Base-by-base conservation (phyloP, 148 eudicot species). In the Silene uniflora region DNA sequence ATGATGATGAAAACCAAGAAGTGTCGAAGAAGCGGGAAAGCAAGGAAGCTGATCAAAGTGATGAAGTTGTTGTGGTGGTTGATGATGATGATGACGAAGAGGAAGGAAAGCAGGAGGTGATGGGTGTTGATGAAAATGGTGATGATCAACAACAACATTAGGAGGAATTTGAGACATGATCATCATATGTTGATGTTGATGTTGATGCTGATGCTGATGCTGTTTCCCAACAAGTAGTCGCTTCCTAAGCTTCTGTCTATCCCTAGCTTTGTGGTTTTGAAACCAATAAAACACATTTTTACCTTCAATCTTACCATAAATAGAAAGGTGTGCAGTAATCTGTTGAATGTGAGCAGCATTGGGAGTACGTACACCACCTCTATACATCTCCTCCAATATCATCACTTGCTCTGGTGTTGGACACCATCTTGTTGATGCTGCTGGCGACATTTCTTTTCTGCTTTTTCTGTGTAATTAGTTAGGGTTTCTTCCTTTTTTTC, bases 221-320 rank as follows among this genome's bases (percentile, higher is more conserved):
- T 73, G 77, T 61, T 79, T 79, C 1, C 67, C 73, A 71, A 81
- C 73, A 71, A 81, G 76, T 27, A 81, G 76, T 19, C 75, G 66
- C 67, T 81, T 81, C 74, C 85, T 69, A 12, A 89, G 84, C 84
- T 90, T 93, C 39, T 91, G 98, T 14, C 97, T 77, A 23, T 93
- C 97, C 42, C 97, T 82, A 14, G 98, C 98, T 68, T 93, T 93
- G 80, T 93, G 98, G 70, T 93, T 93, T 73, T 93, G 98, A 60
- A 93, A 93, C 98, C 98, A 93, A 76, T 93, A 93, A 46, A 93
- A 93, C 25, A 91, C 96, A 75, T 91, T 93, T 63, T 93, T 93
- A 68, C 98, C 94, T 75, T 93, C 88, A 25, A 93, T 91, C 77
- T 85, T 88, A 0, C 98, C 98, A 73, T 93, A 91, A 14, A 74